Evolutionary conservation across 805 yeast species (phyloP), one percentile per base, ranked within the genome.

Genomic region (Danielia oregonensis): DNA sequence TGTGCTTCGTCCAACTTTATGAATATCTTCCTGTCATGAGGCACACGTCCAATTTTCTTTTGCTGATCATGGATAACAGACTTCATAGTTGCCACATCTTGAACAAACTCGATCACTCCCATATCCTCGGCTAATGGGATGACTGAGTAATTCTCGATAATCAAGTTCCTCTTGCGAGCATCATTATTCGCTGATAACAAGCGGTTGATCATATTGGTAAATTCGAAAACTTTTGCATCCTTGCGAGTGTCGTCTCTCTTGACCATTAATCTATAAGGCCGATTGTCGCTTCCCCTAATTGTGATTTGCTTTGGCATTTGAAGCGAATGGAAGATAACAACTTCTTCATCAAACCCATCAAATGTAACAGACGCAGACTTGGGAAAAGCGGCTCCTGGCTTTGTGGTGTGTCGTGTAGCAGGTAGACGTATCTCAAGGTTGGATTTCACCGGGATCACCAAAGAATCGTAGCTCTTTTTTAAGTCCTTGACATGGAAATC

Each of bases 171-270:
- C 42, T 79, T 78, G 31, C 82, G 74, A 0, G 97, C 80, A 30
- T 82, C 95, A 10, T 73, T 70, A 49, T 83, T 84, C 13, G 72
- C 70, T 14, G 66, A 59, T 36, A 93, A 64, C 19, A 93, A 55
- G 45, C 86, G 75, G 53, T 89, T 89, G 57, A 93, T 78, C 59
- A 88, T 82, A 1, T 86, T 78, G 0, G 97, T 86, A 48, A 93
- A 82, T 48, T 94, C 93, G n/a, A 88, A 84, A 33, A 91, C 76
- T 48, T 95, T 84, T 4, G 96, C 93, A 65, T 94, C 99, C 52
- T 94, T 94, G 44, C 97, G 66, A 13, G 94, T 80, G 62, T 93
- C 98, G 59, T 93, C 99, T 42, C 79, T 74, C 53, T 93, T 93
- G 48, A 95, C 81, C 62, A 93, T 70, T 11, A 93, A 70, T 13